Evolutionary conservation across 2,329 filamentous ascomycete species (phyloP), one percentile per base, ranked within the genome.

Genomic region (Hymenoscyphus occultus): DNA sequence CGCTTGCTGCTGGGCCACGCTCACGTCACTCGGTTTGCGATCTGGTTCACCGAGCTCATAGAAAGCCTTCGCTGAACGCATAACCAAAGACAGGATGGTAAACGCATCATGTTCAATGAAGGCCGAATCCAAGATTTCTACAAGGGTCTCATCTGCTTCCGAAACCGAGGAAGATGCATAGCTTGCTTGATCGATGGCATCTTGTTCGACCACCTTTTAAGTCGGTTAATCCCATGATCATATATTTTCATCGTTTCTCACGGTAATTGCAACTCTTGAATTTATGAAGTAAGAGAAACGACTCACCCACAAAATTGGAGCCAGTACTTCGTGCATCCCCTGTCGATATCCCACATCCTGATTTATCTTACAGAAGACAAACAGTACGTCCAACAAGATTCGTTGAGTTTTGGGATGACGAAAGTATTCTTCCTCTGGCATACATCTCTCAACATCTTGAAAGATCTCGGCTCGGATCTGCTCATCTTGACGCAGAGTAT

Each of bases 291-390:
- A 28, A 28, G 28, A 28, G 2, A 28, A 28, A 28, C 28, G 28
- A 28, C 28, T 28, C 28, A 28, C 90, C 83, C 92, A 92, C 6
- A 97, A 80, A 45, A 99, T 87, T 0, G 95, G 93, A 0, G 95
- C 95, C 14, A 98, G 82, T 56, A 99, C 81, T 78, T 99, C 95
- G 76, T 99, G 95, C 94, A 99, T 99, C 12, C 95, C 95, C 79
- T 99, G 95, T n/a, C 95, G 87, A 76, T 99, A 99, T 19, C 87
- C 92, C 62, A 92, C 84, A 70, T 90, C 87, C 1, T 92, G 92
- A 74, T 98, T 92, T 62, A 96, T 84, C 77, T 97, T 98, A 79
- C 93, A 95, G 78, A 93, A 98, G 70, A 99, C 85, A 77, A 98
- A 99, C 40, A 99, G 82, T 39, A 97, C 88, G 74, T 99, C 91